Evolutionary conservation across 805 yeast species (phyloP), one percentile per base, ranked within the genome.

Genomic region (Candida michaelii): DNA sequence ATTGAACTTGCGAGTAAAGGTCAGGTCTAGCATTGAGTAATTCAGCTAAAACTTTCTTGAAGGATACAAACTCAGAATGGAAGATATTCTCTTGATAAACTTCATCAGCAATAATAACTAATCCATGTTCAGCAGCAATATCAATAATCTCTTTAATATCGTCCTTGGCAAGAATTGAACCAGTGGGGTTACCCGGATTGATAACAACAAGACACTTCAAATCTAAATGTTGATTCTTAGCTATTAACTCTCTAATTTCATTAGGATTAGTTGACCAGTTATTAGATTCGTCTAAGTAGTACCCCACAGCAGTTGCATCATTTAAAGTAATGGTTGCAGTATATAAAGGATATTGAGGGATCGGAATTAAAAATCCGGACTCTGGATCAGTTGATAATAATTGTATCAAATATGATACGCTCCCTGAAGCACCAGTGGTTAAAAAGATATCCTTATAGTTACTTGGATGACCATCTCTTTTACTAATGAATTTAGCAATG

Each of bases 181-280:
- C 99, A 0, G 99, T 93, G 49, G 99, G 99, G 66, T 93, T 93
- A 44, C 99, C 98, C 1, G 99, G 99, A 69, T 93, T 93, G 58
- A 93, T 93, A 12, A 93, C 87, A 2, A 91, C 98, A 42, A 95
- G 68, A 45, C 91, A 83, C 54, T 87, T 80, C 49, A 93, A 83
- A 10, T 65, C 71, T 21, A 86, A 64, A 2, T 85, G 87, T 27
- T 77, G 65, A 15, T 86, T 73, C 16, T 74, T 70, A 23, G 62
- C 53, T 38, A 85, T 77, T 37, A 80, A 71, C 0, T 63, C 47
- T 48, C 79, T 79, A 54, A 89, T 79, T 56, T 81, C 83, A 9
- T 64, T 58, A 3, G 93, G 76, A 54, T 86, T 80, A 6, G 95
- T 80, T 25, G 91, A 80, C 99, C 99, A 93, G 52, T 81, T 77